Conservation (phyloP, 1,284 basidiomycete species). For the Mycosarcoma maydis region DNA sequence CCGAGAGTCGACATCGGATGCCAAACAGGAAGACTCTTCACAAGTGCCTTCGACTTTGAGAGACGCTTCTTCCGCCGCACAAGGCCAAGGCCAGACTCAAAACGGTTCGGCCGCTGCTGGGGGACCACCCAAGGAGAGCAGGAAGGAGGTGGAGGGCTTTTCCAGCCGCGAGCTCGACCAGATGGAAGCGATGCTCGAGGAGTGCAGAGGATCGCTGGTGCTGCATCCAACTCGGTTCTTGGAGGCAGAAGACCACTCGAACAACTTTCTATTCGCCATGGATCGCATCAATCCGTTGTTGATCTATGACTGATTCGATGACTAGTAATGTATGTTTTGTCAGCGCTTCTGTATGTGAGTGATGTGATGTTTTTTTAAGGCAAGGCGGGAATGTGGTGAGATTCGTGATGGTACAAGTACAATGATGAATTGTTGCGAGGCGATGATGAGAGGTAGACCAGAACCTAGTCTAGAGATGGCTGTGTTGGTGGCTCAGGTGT, state of each 20-base stretch:
- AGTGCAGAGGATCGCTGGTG: conserved; percentile 55
- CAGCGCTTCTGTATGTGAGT: not conserved
- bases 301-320: conserved; percentile 49
- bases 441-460: too few species aligned
- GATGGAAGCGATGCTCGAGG: conserved; percentile 60
- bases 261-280: conserved; percentile 62
- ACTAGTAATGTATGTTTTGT: not conserved
- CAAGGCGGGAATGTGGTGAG: too few species aligned
- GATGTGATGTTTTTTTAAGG: too few species aligned
- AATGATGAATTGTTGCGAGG: too few species aligned
- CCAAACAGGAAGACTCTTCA: conserved; percentile 4
- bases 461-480: too few species aligned
- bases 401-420: conserved; percentile 13
- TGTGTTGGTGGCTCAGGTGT: not conserved
- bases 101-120: not conserved
- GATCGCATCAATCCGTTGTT: conserved; percentile 60
- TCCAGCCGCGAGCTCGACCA: conserved; percentile 50
- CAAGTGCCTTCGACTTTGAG: conserved; percentile 20
- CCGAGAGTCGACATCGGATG: not conserved
- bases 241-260: conserved; percentile 58
- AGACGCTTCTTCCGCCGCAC: conserved; percentile 15
- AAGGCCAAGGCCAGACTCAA: conserved; percentile 2
- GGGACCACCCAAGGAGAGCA: conserved; percentile 6
- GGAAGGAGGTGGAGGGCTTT: conserved; percentile 47
- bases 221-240: conserved; percentile 61